Evolutionary conservation across 306 rosid genomes (phyloP).

Genomic region (Prunus armeniaca): DNA sequence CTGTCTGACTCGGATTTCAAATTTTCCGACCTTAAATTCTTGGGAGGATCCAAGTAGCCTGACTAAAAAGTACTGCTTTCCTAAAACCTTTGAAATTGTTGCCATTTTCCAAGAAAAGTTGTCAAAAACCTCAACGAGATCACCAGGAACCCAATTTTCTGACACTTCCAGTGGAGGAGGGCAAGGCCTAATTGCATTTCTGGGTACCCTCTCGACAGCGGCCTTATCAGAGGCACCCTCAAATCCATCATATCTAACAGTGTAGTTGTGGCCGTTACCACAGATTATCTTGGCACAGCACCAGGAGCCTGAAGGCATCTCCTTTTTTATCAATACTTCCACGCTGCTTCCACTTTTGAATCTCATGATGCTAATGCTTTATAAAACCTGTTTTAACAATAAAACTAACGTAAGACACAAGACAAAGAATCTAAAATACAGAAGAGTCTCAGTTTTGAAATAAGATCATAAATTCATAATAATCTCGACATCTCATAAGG

Average conservation of each 20-base stretch:
- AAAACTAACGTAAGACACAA: conserved; percentile 26
- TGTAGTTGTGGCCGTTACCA: conserved; percentile 66
- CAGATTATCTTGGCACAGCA: conserved; percentile 69
- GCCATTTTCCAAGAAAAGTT: conserved; percentile 87
- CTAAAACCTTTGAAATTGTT: conserved; percentile 64
- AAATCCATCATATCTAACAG: conserved; percentile 63
- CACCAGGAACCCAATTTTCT: conserved; percentile 69
- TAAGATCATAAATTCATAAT: neutral
- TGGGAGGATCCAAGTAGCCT: conserved; percentile 79
- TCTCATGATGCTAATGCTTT: conserved; percentile 45
- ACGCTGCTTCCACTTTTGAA: conserved; percentile 82
- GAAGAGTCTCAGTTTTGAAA: conserved; percentile 3
- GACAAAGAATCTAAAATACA: conserved; percentile 4
- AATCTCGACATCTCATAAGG: neutral
- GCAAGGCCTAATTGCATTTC: conserved; percentile 74
- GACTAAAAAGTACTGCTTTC: conserved; percentile 47
- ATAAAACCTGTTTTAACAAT: conserved; percentile 26
- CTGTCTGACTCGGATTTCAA: conserved; percentile 69
- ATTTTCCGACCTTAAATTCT: conserved; percentile 65
- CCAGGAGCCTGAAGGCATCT: conserved; percentile 86
- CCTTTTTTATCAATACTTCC: conserved; percentile 75
- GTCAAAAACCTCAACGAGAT: conserved; percentile 72
- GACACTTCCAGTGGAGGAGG: conserved; percentile 55
- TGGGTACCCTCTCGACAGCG: conserved; percentile 55
- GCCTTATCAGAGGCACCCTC: conserved; percentile 34